Evolutionary conservation across 495 filamentous ascomycete genomes (phyloP).

Genomic region (Lasiosphaeriaceae sp.): DNA sequence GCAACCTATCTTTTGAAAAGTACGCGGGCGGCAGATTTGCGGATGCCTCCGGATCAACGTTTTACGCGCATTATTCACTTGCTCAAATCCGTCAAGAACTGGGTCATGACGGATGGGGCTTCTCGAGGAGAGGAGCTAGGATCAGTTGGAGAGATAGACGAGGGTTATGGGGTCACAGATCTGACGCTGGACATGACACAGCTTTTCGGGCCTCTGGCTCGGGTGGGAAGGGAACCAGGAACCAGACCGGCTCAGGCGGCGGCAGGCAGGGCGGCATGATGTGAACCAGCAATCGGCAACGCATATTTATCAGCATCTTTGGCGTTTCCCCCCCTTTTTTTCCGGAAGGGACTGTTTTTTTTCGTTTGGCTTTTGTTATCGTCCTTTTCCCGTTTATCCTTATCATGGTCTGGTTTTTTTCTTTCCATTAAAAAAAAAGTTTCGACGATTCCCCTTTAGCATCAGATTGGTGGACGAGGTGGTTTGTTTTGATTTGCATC

Average conservation of each 20-base stretch:
- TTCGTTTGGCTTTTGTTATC: slow-evolving; percentile 6
- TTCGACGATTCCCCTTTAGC: slow-evolving; percentile 36
- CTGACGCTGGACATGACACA: slow-evolving; percentile 64
- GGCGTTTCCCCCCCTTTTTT: slow-evolving; percentile 24
- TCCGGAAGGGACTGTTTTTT: slow-evolving; percentile 4
- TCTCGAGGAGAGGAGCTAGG: slow-evolving; percentile 53
- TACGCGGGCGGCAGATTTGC: slow-evolving; percentile 40
- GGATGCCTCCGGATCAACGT: slow-evolving; percentile 50
- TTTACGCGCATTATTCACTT: slow-evolving; percentile 55
- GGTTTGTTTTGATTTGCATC: slow-evolving; percentile 42
- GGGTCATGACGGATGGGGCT: slow-evolving; percentile 49
- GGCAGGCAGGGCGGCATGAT: slow-evolving; percentile 15
- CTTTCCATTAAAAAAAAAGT: slow-evolving; percentile 25
- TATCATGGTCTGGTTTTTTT: slow-evolving; percentile 8
- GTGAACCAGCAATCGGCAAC: slow-evolving; percentile 16
- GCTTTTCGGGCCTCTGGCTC: slow-evolving; percentile 53
- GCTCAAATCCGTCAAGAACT: slow-evolving; percentile 53
- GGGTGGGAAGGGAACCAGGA: slow-evolving; percentile 28
- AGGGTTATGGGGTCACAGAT: slow-evolving; percentile 54
- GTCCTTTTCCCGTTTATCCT: slow-evolving; percentile 11
- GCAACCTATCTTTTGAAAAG: slow-evolving; percentile 51
- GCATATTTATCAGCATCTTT: slow-evolving; percentile 20
- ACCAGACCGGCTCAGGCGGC: slow-evolving; percentile 27
- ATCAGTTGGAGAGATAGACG: slow-evolving; percentile 56
- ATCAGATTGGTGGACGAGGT: slow-evolving; percentile 41